A percentile compares a stretch with the other conserved stretches of the same genome.
Conservation (phyloP, 768 basidiomycete species). For the Termitomyces titanicus region DNA sequence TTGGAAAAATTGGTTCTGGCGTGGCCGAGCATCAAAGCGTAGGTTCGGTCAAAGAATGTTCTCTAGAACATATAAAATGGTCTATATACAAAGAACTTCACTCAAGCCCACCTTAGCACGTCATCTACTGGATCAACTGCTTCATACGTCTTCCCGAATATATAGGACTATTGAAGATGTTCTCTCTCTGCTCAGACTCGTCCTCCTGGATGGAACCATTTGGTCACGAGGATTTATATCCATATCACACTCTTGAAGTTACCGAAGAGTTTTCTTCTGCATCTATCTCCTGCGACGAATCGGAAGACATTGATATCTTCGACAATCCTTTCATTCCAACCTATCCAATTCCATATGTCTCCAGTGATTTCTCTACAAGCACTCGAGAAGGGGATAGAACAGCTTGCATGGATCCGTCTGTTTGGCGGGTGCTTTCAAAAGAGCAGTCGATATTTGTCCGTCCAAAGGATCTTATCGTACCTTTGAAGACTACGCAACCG, state of each 20-base stretch:
- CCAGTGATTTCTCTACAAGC: neutral
- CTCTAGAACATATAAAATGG: neutral
- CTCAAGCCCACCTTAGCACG: neutral
- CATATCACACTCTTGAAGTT: neutral
- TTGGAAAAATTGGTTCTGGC: neutral
- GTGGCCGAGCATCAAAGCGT: neutral
- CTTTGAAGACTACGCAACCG: neutral
- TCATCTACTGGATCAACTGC: neutral
- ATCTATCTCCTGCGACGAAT: neutral
- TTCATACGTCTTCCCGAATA: neutral
- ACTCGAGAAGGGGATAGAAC: neutral
- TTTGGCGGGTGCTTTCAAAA: constrained; percentile 5
- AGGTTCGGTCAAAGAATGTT: neutral
- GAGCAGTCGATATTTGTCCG: neutral
- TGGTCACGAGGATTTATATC: neutral
- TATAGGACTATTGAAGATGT: neutral
- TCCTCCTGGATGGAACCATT: neutral
- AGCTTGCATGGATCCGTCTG: neutral
- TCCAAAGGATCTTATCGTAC: neutral
- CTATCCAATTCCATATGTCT: neutral
- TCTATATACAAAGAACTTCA: neutral
- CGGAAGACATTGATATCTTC: neutral
- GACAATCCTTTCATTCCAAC: constrained; percentile 6
- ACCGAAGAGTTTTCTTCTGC: neutral
- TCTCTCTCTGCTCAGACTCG: neutral